Evolutionary conservation across 768 basidiomycete species (phyloP), one percentile per base, ranked within the genome.

Genomic region (Tylopilus plumbeoviolaceoides): DNA sequence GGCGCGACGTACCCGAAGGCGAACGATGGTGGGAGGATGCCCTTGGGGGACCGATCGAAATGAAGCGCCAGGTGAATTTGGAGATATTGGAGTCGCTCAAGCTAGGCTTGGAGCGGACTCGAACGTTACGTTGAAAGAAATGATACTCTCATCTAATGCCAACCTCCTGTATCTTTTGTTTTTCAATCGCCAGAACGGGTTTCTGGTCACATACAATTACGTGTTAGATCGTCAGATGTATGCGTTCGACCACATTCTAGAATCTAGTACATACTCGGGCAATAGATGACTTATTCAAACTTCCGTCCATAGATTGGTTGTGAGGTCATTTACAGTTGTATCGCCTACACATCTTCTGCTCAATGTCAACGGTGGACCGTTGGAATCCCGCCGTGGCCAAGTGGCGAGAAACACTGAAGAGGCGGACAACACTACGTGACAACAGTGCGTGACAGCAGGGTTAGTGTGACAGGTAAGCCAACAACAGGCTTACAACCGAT

Each of bases 21-120:
- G 78, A 81, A 65, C 72, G 83, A 48, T 89, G 84, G 84, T 89
- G 87, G 86, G 83, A 87, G 38, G 62, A 67, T 11, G 82, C 84
- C 31, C 70, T 89, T 31, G 75, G 72, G 5, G 76, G 72, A 7
- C 66, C 65, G n/a, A 64, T 77, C 11, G 82, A 84, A 58, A 67
- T 63, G 55, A 68, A 63, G 12, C 59, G 69, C 4, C 57, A 21
- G 30, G 59, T 61, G 11, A 70, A 70, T 38, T 46, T 69, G 27
- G 50, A 53, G 47, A 46, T 58, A 5, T 20, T 71, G 14, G 54
- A 69, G 10, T 48, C 47, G 5, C 51, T 70, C 39, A 63, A 39
- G 45, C 18, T 43, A 23, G 61, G 63, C 20, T 47, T 70, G 55
- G 69, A 69, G 48, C 49, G 35, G 11, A 42, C 48, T 11, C 56